Percentiles rank a stretch among this genome's conserved stretches.
These are phyloP conservation scores for Scenedesmus sp. DNA, from an alignment of 163 green algal genomes.

Conservation along the genomic window DNA sequence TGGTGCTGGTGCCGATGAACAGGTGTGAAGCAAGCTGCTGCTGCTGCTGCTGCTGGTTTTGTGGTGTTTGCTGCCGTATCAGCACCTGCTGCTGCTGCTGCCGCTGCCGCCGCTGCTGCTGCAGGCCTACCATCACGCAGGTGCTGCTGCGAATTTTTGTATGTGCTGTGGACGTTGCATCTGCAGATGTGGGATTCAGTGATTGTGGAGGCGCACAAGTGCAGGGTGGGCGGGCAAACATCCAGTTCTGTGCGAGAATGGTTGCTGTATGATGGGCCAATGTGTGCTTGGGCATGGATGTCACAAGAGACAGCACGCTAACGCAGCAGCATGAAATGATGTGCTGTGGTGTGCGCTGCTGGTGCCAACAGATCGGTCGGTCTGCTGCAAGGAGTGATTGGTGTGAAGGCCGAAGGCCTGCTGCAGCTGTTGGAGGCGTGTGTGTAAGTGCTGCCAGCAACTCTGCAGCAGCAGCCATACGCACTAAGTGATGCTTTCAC, in stretches of 20 bases:
- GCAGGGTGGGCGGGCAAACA: no score
- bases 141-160: background rate
- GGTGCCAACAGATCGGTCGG: no score
- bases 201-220: no score
- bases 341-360: background rate
- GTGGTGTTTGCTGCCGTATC: background rate
- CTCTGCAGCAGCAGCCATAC: background rate
- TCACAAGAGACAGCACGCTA: no score
- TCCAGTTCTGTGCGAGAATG: no score
- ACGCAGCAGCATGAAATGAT: no score
- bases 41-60: background rate
- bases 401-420: no score
- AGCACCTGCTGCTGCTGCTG: background rate
- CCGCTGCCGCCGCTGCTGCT: background rate
- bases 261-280: no score
- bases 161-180: background rate
- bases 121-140: background rate
- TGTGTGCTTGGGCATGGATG: no score
- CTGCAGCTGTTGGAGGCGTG: no score
- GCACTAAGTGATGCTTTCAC: background rate
- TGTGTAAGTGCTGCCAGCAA: no score
- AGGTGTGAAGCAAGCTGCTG: background rate
- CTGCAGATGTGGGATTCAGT: background rate
- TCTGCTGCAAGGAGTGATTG: no score
- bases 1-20: background rate